Base-by-base conservation (phyloP, 371 early-diverging fungal species). In the Mucor mucedo region DNA sequence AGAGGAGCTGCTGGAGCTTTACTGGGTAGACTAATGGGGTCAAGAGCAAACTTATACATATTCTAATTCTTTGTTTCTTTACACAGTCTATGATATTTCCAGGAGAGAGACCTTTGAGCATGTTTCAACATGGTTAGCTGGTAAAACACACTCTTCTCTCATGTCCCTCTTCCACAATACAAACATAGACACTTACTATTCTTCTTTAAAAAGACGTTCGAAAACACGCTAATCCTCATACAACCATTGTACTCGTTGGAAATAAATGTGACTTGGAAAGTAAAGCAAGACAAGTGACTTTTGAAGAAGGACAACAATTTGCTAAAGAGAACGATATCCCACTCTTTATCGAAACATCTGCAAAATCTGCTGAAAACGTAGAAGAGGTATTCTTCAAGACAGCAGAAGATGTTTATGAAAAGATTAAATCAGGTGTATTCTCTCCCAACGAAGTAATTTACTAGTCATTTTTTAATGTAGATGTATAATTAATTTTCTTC, bases 1-100 rank as follows among this genome's bases (percentile, higher is more conserved):
- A 87, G 98, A 63, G 98, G 97, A 50, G 98, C 98, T 40, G 98
- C 97, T 45, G 97, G 95, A 28, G 97, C 98, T 47, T 76, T 98
- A 48, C 72, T 94, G 63, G 84, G 84, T 84, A 82, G 21, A 27
- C 33, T 8, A 60, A 11, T 21, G 21, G 21, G 21, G 1, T 21
- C 21, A 21, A 21, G 21, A 21, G 21, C 21, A 21, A 21, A 21
- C 21, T 21, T 35, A 8, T 35, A 0, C 35, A 6, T 54, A 21
- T 47, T 47, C 8, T 47, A 5, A 1, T 16, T 8, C 21, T 47
- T 47, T 21, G 8, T 21, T 21, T 2, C 8, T n/a, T 21, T 3
- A 1, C 11, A 35, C 27, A 63, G 49, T 55, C 4, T 93, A 93
- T 66, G 93, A 93, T 72, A 92, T 93, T 58, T 91, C 93, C 30